A percentile compares a stretch with the other conserved stretches of the same genome.
Conservation (phyloP, 805 yeast species). For the Saturnispora hagleri region DNA sequence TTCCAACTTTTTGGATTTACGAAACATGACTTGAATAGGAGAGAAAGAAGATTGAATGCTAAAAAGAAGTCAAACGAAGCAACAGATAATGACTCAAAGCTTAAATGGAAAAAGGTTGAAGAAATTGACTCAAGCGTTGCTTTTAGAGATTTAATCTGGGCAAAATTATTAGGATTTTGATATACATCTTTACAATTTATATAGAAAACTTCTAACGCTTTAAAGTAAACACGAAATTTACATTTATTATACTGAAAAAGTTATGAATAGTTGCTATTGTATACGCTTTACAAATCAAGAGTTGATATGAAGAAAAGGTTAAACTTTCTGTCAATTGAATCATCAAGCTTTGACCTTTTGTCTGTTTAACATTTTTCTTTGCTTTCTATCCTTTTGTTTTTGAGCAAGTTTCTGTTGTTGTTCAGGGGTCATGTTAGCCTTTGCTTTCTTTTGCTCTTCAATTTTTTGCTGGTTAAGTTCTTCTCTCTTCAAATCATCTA, state of each 20-base stretch:
- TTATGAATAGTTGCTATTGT: background rate
- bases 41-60: constrained; percentile 11
- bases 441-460: constrained; percentile 56
- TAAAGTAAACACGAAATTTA: too few relatives aligned
- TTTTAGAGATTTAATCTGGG: constrained; percentile 7
- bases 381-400: constrained; percentile 74
- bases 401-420: constrained; percentile 72
- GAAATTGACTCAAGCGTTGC: constrained; percentile 7
- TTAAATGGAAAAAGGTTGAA: constrained; percentile 7
- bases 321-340: background rate
- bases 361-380: constrained; percentile 60
- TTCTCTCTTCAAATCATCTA: constrained; percentile 59
- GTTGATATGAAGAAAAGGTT: background rate
- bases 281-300: background rate
- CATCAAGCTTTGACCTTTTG: constrained; percentile 36
- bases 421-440: constrained; percentile 60
- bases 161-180: background rate
- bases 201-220: background rate
- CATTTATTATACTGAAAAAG: background rate
- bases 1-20: constrained; percentile 12
- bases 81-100: background rate
- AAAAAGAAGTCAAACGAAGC: background rate
- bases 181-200: background rate
- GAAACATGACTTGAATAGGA: constrained; percentile 11
- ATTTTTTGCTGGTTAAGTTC: constrained; percentile 61